Conservation (phyloP, 176 grass and related monocot species). For the Dendrocalamus sinicus region DNA sequence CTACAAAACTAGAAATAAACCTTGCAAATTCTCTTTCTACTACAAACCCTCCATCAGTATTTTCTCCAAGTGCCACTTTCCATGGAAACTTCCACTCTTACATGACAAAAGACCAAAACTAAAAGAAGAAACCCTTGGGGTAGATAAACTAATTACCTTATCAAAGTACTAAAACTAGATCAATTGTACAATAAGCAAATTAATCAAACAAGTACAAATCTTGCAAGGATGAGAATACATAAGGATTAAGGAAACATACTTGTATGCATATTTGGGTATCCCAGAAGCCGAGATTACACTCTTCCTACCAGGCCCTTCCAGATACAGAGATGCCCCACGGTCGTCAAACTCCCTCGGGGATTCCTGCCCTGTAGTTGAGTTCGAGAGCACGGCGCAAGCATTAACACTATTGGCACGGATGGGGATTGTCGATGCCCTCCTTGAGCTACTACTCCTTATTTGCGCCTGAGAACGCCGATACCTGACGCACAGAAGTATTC, state of each 20-base stretch:
- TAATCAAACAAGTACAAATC: slow-evolving; percentile 9
- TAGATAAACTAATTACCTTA: slow-evolving; percentile 11
- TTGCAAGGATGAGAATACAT: slow-evolving; percentile 8
- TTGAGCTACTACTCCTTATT: slow-evolving; percentile 75
- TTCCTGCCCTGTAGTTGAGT: slow-evolving; percentile 70
- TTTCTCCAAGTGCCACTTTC: slow-evolving; percentile 18
- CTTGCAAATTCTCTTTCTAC: not conserved
- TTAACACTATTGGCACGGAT: slow-evolving; percentile 65
- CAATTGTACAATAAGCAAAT: slow-evolving; percentile 23
- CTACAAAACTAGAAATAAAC: slow-evolving; percentile 15
- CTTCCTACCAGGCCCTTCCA: slow-evolving; percentile 64
- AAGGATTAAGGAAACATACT: slow-evolving; percentile 60
- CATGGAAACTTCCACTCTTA: slow-evolving; percentile 6
- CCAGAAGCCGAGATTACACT: slow-evolving; percentile 79
- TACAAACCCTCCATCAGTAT: not conserved
- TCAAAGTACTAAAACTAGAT: slow-evolving; percentile 21
- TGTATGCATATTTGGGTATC: slow-evolving; percentile 90
- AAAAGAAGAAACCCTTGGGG: slow-evolving; percentile 5
- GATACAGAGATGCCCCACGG: slow-evolving; percentile 46
- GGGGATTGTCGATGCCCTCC: slow-evolving; percentile 71
- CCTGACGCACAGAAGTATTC: slow-evolving; percentile 70
- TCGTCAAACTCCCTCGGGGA: slow-evolving; percentile 59
- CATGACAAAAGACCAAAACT: not conserved
- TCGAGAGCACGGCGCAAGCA: slow-evolving; percentile 52
- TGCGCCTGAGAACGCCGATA: slow-evolving; percentile 57